Conservation (phyloP, 108 stramenopile genomes). For the Mayamaea pseudoterrestris region DNA sequence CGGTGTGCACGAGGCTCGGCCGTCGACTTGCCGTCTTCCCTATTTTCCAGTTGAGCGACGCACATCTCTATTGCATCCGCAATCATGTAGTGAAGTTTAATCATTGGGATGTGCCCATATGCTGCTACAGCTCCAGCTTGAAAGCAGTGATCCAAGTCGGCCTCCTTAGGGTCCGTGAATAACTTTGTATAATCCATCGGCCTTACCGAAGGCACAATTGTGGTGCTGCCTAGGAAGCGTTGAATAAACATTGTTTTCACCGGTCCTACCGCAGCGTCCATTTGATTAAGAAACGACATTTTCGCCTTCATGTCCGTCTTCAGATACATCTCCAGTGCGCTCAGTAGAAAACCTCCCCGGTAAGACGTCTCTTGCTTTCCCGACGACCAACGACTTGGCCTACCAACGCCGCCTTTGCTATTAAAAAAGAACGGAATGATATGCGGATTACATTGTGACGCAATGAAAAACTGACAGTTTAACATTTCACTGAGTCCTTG, state of each 20-base stretch:
- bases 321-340: slow-evolving; percentile 46
- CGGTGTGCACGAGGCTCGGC: too few species aligned
- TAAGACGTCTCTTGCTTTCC: slow-evolving; percentile 52
- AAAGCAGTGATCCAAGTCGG: slow-evolving; percentile 42
- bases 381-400: slow-evolving; percentile 74
- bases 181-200: slow-evolving; percentile 57
- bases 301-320: slow-evolving; percentile 82
- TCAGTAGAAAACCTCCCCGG: slow-evolving; percentile 74
- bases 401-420: slow-evolving; percentile 70
- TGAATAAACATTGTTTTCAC: slow-evolving; percentile 73
- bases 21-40: too few species aligned
- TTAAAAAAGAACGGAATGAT: slow-evolving; percentile 78
- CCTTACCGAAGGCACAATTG: slow-evolving; percentile 75
- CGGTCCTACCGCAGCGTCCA: slow-evolving; percentile 80
- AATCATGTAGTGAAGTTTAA: slow-evolving; percentile 71
- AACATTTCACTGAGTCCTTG: slow-evolving; percentile 80
- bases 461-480: slow-evolving; percentile 94
- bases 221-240: slow-evolving; percentile 53
- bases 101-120: slow-evolving; percentile 72
- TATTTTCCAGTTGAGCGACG: slow-evolving; percentile 44
- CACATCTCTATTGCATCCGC: slow-evolving; percentile 74
- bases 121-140: slow-evolving; percentile 74
- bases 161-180: slow-evolving; percentile 41
- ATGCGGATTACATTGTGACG: slow-evolving; percentile 76
- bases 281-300: slow-evolving; percentile 64